Evolutionary conservation across 176 grass and related monocot species (phyloP).

Genomic region (Oryza meridionalis): DNA sequence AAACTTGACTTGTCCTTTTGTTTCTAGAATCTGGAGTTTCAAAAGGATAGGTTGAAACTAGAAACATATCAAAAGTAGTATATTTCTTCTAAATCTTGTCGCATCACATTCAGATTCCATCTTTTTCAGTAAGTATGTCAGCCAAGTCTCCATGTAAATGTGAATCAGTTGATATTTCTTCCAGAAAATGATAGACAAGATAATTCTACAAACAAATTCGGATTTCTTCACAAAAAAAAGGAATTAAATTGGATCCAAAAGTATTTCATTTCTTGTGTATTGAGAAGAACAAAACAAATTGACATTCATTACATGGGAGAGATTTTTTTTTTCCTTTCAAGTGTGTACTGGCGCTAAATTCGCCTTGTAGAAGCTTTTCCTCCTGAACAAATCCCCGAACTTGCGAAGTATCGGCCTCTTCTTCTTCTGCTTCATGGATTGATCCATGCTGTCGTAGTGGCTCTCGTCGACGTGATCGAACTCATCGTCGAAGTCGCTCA

Average conservation of each 20-base stretch:
- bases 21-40: conserved; percentile 32
- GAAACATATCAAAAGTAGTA: neutral
- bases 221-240: neutral
- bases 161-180: neutral
- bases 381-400: conserved; percentile 74
- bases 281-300: conserved; percentile 31
- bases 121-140: conserved; percentile 11
- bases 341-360: conserved; percentile 43
- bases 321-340: neutral
- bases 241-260: neutral
- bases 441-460: conserved; percentile 46
- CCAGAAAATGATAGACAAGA: neutral
- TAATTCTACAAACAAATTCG: neutral
- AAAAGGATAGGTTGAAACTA: neutral
- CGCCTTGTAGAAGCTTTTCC: conserved; percentile 65
- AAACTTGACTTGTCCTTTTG: conserved; percentile 11
- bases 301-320: neutral
- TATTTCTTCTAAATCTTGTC: neutral
- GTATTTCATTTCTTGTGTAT: conserved; percentile 42
- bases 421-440: conserved; percentile 54
- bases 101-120: neutral
- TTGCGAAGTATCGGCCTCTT: conserved; percentile 66
- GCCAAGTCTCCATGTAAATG: neutral
- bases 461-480: conserved; percentile 61
- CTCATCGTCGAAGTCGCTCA: conserved; percentile 64